Evolutionary conservation across 2,329 filamentous ascomycete genomes (phyloP).

Genomic region (Atkinsonella hypoxylon): DNA sequence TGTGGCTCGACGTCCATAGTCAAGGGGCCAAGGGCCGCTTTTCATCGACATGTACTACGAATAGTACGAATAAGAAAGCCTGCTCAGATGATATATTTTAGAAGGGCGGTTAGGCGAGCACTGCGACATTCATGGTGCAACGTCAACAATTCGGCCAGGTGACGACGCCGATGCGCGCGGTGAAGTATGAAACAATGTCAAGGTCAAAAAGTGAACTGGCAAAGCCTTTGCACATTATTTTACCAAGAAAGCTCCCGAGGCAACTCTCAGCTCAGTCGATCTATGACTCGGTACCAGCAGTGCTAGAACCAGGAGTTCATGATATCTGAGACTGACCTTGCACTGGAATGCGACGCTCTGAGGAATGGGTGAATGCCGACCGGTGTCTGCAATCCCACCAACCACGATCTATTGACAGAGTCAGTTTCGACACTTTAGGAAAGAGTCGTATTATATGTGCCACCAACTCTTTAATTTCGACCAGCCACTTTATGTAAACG

Average conservation of each 20-base stretch:
- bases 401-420: background rate
- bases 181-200: background rate
- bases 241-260: background rate
- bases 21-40: background rate
- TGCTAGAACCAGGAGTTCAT: background rate
- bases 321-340: background rate
- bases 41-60: background rate
- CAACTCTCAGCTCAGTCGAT: background rate
- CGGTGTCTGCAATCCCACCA: background rate
- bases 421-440: background rate
- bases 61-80: background rate
- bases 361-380: constrained; percentile 3
- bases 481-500: background rate
- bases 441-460: background rate
- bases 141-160: background rate
- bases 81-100: background rate
- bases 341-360: constrained; percentile 5
- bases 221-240: background rate
- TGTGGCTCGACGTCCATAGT: constrained; percentile 9
- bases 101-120: background rate
- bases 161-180: background rate
- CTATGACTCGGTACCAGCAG: background rate
- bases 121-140: background rate
- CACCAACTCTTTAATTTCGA: background rate
- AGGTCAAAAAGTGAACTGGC: background rate